Conservation (phyloP, 768 basidiomycete species). For the Auriculariales sp. region DNA sequence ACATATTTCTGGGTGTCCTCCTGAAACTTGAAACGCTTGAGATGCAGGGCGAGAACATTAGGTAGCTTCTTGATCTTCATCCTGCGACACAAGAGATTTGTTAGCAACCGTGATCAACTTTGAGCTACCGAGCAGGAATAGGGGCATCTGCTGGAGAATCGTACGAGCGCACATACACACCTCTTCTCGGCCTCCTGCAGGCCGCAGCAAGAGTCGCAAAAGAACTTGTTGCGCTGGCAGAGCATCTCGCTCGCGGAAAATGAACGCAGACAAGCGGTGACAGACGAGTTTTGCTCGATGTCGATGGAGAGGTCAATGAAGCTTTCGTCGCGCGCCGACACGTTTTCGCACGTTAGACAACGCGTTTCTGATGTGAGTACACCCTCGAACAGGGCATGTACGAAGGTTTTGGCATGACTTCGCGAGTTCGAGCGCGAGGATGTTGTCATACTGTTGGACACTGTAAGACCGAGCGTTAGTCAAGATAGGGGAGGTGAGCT, state of each 20-base stretch:
- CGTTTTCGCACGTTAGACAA: conserved; percentile 96
- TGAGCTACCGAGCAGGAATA: conserved; percentile 4
- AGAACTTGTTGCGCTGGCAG: conserved; percentile 95
- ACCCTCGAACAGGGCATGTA: conserved; percentile 90
- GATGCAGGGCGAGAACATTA: conserved; percentile 85
- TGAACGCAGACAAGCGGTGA: conserved; percentile 88
- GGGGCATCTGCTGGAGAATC: conserved; percentile 1
- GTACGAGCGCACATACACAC: conserved; percentile 26
- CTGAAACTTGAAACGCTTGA: conserved; percentile 98
- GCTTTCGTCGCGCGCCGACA: conserved; percentile 86
- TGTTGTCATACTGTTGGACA: conserved; percentile 34
- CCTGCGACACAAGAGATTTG: no score
- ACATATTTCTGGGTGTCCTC: conserved; percentile 82
- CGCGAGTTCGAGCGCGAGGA: conserved; percentile 6
- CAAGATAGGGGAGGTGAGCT: conserved; percentile 4
- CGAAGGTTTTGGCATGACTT: conserved; percentile 40
- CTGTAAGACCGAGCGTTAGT: conserved; percentile 19
- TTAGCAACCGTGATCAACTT: background rate
- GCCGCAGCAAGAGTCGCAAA: conserved; percentile 93
- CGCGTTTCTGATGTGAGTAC: conserved; percentile 91
- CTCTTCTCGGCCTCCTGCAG: conserved; percentile 96
- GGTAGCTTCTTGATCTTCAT: conserved; percentile 99
- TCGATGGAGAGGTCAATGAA: conserved; percentile 99
- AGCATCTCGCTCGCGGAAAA: conserved; percentile 99
- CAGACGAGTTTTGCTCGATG: conserved; percentile 94